These are phyloP conservation scores for Colletotrichum sojae DNA, from an alignment of 2,329 filamentous ascomycete species.

Conservation along the genomic window DNA sequence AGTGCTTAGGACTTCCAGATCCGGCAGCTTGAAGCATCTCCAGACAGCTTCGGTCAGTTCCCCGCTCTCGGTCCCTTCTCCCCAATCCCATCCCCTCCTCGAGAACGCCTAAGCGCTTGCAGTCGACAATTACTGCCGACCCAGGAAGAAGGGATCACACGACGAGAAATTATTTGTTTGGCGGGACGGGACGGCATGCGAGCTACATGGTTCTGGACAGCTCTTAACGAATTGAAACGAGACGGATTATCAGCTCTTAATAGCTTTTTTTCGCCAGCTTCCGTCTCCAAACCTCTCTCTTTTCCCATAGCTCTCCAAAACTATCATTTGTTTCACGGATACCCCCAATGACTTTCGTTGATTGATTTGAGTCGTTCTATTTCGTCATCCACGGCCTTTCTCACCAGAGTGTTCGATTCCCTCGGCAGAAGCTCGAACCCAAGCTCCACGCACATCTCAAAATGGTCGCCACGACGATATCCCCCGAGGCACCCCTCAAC, in stretches of 20 bases:
- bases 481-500: slow-evolving; percentile 14
- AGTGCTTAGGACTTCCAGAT: slow-evolving; percentile 10
- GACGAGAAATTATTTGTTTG: slow-evolving; percentile 13
- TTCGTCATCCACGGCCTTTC: too few species aligned
- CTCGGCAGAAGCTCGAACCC: neutral
- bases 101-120: too few species aligned
- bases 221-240: slow-evolving; percentile 10
- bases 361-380: neutral
- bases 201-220: neutral
- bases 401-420: too few species aligned
- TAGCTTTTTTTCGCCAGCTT: neutral
- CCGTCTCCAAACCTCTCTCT: neutral
- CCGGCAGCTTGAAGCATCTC: neutral
- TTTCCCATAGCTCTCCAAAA: neutral
- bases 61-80: slow-evolving; percentile 11
- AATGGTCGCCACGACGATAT: slow-evolving; percentile 25
- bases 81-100: neutral
- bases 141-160: slow-evolving; percentile 7
- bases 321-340: neutral
- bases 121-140: slow-evolving; percentile 14
- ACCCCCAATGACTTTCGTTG: neutral
- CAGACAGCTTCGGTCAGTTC: slow-evolving; percentile 6
- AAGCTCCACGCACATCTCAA: neutral
- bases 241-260: slow-evolving; percentile 4
- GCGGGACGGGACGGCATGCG: slow-evolving; percentile 11